A percentile compares a stretch with the other conserved stretches of the same genome.
These are phyloP conservation scores for Nothophaeocryptopus gaeumannii DNA, from an alignment of 2,329 filamentous ascomycete genomes.

Conservation along the genomic window DNA sequence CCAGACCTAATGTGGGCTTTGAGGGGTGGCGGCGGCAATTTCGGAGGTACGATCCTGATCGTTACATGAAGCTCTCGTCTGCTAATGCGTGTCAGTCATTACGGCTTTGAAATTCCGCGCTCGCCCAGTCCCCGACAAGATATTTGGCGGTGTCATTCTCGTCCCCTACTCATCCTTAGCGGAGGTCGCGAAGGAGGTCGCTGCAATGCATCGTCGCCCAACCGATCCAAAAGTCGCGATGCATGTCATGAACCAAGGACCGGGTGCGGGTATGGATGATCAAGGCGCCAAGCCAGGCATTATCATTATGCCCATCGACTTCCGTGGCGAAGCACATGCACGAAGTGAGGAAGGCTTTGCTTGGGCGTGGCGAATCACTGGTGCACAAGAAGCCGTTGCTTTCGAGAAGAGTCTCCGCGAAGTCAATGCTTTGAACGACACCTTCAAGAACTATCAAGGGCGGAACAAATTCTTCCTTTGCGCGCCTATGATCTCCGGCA, in stretches of 20 bases:
- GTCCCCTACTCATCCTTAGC: constrained; percentile 24
- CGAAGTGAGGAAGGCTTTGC: constrained; percentile 30
- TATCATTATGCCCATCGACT: constrained; percentile 32
- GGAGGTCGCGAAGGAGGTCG: constrained; percentile 24
- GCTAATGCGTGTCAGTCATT: constrained; percentile 15
- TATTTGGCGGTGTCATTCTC: constrained; percentile 26
- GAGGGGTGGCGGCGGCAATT: constrained; percentile 40
- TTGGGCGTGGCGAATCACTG: constrained; percentile 30
- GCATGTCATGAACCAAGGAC: constrained; percentile 30
- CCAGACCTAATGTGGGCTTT: constrained; percentile 44
- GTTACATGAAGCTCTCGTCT: neutral
- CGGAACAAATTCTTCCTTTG: constrained; percentile 26
- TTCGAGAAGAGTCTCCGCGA: constrained; percentile 24
- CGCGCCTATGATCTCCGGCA: constrained; percentile 25
- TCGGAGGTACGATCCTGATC: constrained; percentile 24
- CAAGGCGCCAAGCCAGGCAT: constrained; percentile 25
- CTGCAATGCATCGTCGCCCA: constrained; percentile 24
- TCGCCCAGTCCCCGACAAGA: constrained; percentile 28
- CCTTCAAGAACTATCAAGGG: constrained; percentile 24
- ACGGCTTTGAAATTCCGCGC: constrained; percentile 31
- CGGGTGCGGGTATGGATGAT: constrained; percentile 23
- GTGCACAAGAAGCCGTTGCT: constrained; percentile 25
- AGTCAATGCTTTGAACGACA: constrained; percentile 27
- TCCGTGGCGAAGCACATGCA: constrained; percentile 33
- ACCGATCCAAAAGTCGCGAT: constrained; percentile 33